Conservation (phyloP, 1,284 basidiomycete genomes). For the Cystobasidiaceae sp. region DNA sequence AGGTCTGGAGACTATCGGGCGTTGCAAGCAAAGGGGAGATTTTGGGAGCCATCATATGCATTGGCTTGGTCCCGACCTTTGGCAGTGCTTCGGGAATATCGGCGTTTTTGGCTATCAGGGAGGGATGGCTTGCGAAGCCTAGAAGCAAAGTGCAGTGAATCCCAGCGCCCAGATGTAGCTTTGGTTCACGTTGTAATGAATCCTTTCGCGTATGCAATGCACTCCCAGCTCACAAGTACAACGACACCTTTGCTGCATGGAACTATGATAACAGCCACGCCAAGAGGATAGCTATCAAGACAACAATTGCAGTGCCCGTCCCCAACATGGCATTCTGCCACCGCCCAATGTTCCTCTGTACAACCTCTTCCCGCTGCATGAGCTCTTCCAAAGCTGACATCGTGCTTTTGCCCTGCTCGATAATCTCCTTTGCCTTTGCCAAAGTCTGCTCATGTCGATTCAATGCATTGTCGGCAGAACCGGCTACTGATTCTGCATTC, state of each 20-base stretch:
- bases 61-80: slow-evolving; percentile 11
- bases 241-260: neutral
- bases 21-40: neutral
- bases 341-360: slow-evolving; percentile 8
- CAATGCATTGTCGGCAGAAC: neutral
- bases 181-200: no score
- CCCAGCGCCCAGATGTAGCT: no score
- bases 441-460: neutral
- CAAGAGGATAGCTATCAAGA: neutral
- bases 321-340: slow-evolving; percentile 6
- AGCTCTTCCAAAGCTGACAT: slow-evolving; percentile 12
- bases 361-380: slow-evolving; percentile 14
- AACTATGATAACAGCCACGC: slow-evolving; percentile 10
- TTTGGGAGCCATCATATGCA: neutral
- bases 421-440: neutral
- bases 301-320: neutral
- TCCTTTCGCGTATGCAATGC: neutral
- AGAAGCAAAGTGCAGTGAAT: neutral
- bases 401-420: neutral
- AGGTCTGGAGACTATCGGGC: slow-evolving; percentile 9
- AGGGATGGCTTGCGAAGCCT: slow-evolving; percentile 1
- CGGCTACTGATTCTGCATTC: neutral
- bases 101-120: slow-evolving; percentile 11
- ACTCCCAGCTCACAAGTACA: neutral
- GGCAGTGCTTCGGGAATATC: slow-evolving; percentile 9